Evolutionary conservation across 2,329 filamentous ascomycete species (phyloP), one percentile per base, ranked within the genome.

Genomic region (Talaromyces atroroseus): DNA sequence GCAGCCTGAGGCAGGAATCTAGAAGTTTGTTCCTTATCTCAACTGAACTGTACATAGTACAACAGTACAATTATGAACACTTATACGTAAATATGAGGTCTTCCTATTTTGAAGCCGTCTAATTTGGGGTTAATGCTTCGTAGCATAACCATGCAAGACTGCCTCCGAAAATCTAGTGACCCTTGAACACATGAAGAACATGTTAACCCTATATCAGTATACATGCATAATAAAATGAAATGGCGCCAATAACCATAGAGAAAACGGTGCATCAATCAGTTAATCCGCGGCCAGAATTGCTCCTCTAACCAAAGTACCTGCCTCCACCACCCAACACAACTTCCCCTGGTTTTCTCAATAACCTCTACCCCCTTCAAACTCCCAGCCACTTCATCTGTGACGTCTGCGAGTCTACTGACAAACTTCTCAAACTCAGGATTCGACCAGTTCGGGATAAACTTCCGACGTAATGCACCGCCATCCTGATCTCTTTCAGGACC

Each of bases 381-480:
- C 55, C 63, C 69, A 1, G 81, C 80, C 48, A 79, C 75, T 21
- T 77, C 74, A 66, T 87, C 82, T 56, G 86, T 73, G 7, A 86
- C 74, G 21, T 66, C 70, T 24, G 77, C 80, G 55, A 87, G 73
- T 49, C 73, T 70, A 53, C 78, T 72, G 14, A 87, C 84, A 71
- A 87, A 86, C 51, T 62, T 71, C 38, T 74, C 74, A 66, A 89
- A 89, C 63, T 84, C 82, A 2, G 67, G 61, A 60, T 80, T 83
- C 46, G 81, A 84, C 86, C 85, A 89, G 64, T 88, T 88, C 0
- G 80, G 81, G 57, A 89, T 88, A 60, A 89, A 86, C 64, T 82
- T 80, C 50, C 75, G 76, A 56, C 85, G 75, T 68, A 88, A 68
- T 5, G 84, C 85, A 0, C 86, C 85, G 0, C 84, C 84, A 66